Conservation (phyloP, 108 stramenopile species). For the Pseudonitzschia pungens region DNA sequence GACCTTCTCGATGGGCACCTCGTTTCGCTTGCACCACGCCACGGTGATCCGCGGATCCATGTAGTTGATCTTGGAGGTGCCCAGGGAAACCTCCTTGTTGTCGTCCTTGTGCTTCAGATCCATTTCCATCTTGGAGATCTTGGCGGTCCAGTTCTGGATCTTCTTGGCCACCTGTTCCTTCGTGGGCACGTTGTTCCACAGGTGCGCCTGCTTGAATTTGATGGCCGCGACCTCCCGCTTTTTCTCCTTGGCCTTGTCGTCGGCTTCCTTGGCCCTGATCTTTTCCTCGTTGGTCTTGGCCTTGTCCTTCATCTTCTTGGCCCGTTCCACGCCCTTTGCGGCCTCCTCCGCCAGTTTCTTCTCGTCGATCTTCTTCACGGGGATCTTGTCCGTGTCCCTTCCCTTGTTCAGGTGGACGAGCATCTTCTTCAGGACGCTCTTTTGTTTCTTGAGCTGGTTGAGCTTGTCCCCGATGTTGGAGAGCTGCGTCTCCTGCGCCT, state of each 20-base stretch:
- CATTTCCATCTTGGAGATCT: conserved; percentile 90
- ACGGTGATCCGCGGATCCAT: conserved; percentile 99
- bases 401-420: conserved; percentile 59
- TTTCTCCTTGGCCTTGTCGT: conserved; percentile 78
- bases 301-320: conserved; percentile 90
- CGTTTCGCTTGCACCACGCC: conserved; percentile 98
- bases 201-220: conserved; percentile 85
- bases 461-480: conserved; percentile 77
- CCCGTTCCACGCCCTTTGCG: conserved; percentile 67
- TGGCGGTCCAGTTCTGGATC: conserved; percentile 82
- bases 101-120: conserved; percentile 98
- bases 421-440: conserved; percentile 80
- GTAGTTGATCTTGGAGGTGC: conserved; percentile 91
- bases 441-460: conserved; percentile 85
- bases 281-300: conserved; percentile 94
- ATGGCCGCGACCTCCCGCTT: conserved; percentile 58
- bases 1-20: conserved; percentile 94
- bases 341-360: conserved; percentile 60
- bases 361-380: conserved; percentile 68
- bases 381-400: conserved; percentile 70
- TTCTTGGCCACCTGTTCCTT: conserved; percentile 81
- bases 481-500: conserved; percentile 87
- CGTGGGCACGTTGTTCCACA: conserved; percentile 87
- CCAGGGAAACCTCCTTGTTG: conserved; percentile 97
- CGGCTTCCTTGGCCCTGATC: conserved; percentile 87